A percentile compares a stretch with the other conserved stretches of the same genome.
Evolutionary conservation across 1,139 yeast species (phyloP).

Genomic region (Zhuliangozyma blackwelliae): DNA sequence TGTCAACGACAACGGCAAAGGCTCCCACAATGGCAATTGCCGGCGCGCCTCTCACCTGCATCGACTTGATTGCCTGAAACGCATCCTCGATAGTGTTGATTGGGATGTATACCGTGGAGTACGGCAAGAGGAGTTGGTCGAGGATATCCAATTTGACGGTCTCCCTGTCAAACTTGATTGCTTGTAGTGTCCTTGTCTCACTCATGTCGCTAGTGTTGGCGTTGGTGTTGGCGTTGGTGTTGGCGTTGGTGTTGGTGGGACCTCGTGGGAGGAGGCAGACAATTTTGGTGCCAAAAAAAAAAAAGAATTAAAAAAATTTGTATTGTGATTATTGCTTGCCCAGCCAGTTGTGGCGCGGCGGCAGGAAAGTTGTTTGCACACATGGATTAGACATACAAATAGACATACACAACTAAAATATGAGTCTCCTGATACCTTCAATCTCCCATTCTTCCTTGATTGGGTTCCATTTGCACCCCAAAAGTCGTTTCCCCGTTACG

Average conservation of each 20-base stretch:
- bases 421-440: slow-evolving; percentile 68
- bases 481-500: slow-evolving; percentile 64
- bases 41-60: slow-evolving; percentile 98
- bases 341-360: background rate
- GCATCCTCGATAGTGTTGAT: slow-evolving; percentile 68
- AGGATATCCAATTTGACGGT: slow-evolving; percentile 52
- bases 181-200: slow-evolving; percentile 41
- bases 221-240: too few species aligned
- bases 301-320: too few species aligned
- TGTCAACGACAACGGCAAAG: slow-evolving; percentile 74
- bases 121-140: slow-evolving; percentile 82
- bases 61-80: slow-evolving; percentile 70
- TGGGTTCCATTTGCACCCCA: slow-evolving; percentile 68
- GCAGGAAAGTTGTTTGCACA: background rate
- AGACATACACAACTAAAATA: slow-evolving; percentile 16
- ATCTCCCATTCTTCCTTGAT: slow-evolving; percentile 64
- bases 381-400: too few species aligned
- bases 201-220: background rate
- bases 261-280: too few species aligned
- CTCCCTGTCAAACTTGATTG: slow-evolving; percentile 61
- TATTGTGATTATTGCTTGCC: background rate
- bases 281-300: too few species aligned
- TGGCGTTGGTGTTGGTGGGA: too few species aligned
- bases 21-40: slow-evolving; percentile 97
- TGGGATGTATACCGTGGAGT: slow-evolving; percentile 62